phyloP scores from a whole-genome alignment of 176 grass and related monocot genomes.

The Phoenix roebelenii region DNA sequence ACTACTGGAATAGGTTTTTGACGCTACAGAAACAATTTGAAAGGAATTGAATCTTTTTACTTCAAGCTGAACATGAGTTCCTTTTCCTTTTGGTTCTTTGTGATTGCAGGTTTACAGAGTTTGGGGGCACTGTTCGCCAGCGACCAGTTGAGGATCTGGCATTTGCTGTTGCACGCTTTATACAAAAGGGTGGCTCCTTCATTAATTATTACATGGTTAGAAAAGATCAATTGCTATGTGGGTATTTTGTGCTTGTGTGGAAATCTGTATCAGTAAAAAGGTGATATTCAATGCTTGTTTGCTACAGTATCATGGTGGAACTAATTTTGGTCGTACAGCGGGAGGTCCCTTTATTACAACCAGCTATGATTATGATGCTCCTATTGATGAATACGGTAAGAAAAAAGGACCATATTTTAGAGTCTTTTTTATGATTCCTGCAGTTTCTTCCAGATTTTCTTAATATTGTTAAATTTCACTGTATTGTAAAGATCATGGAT shows the following conservation, averaged over 20 bases:
- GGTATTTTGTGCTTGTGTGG: too few relatives aligned
- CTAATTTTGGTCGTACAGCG: slow-evolving; percentile 92
- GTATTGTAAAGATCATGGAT: too few relatives aligned
- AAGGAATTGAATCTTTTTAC: neutral
- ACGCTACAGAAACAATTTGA: neutral
- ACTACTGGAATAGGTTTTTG: neutral
- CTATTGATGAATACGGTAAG: slow-evolving; percentile 98
- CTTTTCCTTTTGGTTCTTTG: too few relatives aligned
- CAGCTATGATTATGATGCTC: slow-evolving; percentile 98
- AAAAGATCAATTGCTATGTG: neutral
- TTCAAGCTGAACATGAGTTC: too few relatives aligned
- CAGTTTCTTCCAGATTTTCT: too few relatives aligned
- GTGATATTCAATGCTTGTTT: neutral
- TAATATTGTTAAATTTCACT: too few relatives aligned
- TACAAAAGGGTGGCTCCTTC: slow-evolving; percentile 98
- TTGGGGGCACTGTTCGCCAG: slow-evolving; percentile 81
- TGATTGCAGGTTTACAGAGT: slow-evolving; percentile 79
- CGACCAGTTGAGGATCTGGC: slow-evolving; percentile 87
- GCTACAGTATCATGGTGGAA: slow-evolving; percentile 93
- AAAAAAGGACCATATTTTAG: neutral
- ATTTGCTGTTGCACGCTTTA: slow-evolving; percentile 85
- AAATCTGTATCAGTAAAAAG: too few relatives aligned
- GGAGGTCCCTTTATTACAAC: slow-evolving; percentile 99
- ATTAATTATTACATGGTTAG: slow-evolving; percentile 99
- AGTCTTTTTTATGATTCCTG: too few relatives aligned